Base-by-base conservation (phyloP, 352 stramenopile species). In the Pythium biforme region DNA sequence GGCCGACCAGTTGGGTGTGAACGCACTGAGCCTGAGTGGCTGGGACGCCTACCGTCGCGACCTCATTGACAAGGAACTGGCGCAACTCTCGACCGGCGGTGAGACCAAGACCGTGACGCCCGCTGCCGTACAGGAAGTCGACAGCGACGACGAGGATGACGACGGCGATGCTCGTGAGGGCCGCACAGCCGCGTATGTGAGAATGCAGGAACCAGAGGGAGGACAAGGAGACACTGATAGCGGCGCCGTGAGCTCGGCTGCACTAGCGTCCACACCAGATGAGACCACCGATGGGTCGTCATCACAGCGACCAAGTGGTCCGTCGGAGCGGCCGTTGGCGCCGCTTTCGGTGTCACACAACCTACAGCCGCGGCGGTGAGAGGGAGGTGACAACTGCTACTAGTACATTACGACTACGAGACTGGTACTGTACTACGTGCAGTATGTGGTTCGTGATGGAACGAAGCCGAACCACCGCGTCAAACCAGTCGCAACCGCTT, bases 41-140 rank as follows among this genome's bases (percentile, higher is more conserved):
- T 66, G 59, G 59, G 59, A 66, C 41, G 55, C 51, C 20, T 66
- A 66, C 52, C 59, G 59, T 37, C 59, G 59, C 22, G 51, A 56
- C 41, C 51, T 66, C 1, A 59, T 66, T 34, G 51, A 66, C 4
- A 66, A 66, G 29, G 59, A 66, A 9, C 40, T n/a, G 12, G 29
- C n/a, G 17, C 41, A 33, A 15, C 59, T 66, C 14, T 12, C 48
- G 7, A 34, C 40, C 6, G 37, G 25, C 6, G 17, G 17, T 6
- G 49, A 34, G 22, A 51, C 46, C 9, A 54, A 25, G 46, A 50
- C 25, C 7, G 9, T 17, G 20, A 19, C 12, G 41, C 50, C 25
- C 27, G 26, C 12, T 17, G 37, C 12, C 9, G 37, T 43, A 12
- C 37, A 43, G 12, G 14, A 43, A n/a, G 37, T 17, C 17, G 14